Base-by-base conservation (phyloP, 768 basidiomycete species). In the Agrocybe praecox region DNA sequence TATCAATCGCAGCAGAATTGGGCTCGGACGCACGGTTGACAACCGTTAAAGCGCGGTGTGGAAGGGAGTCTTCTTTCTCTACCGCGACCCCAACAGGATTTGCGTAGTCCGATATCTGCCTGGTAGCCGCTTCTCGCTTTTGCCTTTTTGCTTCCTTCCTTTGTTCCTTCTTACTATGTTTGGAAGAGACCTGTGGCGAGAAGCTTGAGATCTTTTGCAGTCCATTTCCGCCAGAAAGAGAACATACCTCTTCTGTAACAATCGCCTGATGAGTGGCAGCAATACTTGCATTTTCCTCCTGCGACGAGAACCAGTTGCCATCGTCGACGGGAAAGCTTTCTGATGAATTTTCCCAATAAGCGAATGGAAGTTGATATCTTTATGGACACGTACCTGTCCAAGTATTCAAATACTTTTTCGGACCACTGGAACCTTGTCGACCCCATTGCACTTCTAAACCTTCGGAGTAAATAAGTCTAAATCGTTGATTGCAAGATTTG, bases 401-500 rank as follows among this genome's bases (percentile, higher is more conserved):
- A 46, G 69, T 70, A 56, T 73, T 69, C 19, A 72, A 52, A 15
- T 55, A 55, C 18, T 56, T 63, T 17, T 55, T 53, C 18, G 62
- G 54, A 32, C 62, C 52, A 21, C 56, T 52, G 9, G 60, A 43
- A 33, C 61, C 58, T 23, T 24, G 40, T 50, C 46, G 56, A 36
- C 59, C 50, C 65, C 67, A 63, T 52, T 61, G 18, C 22, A 71
- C 49, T 46, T 64, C 40, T 21, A 67, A 46, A 17, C 83, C 84
- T 4, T 75, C 67, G 2, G 67, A 62, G 58, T 76, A 86, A 26
- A 66, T 59, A 55, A 87, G 67, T 18, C 62, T 58, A 54, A 83
- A 66, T 26, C 79, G 74, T n/a, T 80, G 64, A 21, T 58, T 71
- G 49, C 67, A 70, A 6, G 67, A 61, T 11, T 68, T 62, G 40